These are phyloP conservation scores for Kalmanozyma brasiliensis DNA, from an alignment of 1,284 basidiomycete genomes.

Conservation along the genomic window DNA sequence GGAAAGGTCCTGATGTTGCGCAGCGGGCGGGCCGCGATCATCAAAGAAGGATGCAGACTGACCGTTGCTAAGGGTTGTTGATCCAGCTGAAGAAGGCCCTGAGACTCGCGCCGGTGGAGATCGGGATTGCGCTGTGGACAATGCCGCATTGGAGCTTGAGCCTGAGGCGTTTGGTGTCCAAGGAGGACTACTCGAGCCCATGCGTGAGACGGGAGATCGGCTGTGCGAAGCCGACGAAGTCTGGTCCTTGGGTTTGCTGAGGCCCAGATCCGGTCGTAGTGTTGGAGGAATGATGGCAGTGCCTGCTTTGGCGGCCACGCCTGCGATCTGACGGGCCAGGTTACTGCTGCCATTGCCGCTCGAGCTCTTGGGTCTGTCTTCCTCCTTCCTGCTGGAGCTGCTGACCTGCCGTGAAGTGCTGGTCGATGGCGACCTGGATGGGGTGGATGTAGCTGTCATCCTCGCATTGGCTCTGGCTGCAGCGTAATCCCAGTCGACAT, in stretches of 20 bases:
- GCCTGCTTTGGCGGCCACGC: constrained; percentile 56
- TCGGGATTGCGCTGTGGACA: no score
- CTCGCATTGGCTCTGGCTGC: constrained; percentile 15
- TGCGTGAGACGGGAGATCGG: constrained; percentile 31
- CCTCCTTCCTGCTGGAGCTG: constrained; percentile 14
- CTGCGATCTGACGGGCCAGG: constrained; percentile 51
- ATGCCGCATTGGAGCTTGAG: no score
- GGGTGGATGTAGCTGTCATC: constrained; percentile 1
- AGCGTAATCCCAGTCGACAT: constrained; percentile 69
- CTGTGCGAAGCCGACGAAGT: constrained; percentile 10
- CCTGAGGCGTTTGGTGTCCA: constrained; percentile 17
- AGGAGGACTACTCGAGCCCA: constrained; percentile 39
- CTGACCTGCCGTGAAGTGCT: background rate
- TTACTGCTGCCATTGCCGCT: constrained; percentile 18
- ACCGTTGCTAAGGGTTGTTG: background rate
- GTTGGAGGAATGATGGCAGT: constrained; percentile 58
- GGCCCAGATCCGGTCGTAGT: constrained; percentile 36
- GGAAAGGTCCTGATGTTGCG: constrained; percentile 28
- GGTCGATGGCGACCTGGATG: constrained; percentile 3
- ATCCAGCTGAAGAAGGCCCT: constrained; percentile 8
- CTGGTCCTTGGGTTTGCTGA: constrained; percentile 13
- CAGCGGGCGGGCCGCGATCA: constrained; percentile 4
- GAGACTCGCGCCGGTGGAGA: no score
- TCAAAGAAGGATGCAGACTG: constrained; percentile 18
- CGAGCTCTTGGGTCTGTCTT: constrained; percentile 23